A percentile compares a stretch with the other conserved stretches of the same genome.
Conservation (phyloP, 805 yeast species). For the Pichia occidentalis region DNA sequence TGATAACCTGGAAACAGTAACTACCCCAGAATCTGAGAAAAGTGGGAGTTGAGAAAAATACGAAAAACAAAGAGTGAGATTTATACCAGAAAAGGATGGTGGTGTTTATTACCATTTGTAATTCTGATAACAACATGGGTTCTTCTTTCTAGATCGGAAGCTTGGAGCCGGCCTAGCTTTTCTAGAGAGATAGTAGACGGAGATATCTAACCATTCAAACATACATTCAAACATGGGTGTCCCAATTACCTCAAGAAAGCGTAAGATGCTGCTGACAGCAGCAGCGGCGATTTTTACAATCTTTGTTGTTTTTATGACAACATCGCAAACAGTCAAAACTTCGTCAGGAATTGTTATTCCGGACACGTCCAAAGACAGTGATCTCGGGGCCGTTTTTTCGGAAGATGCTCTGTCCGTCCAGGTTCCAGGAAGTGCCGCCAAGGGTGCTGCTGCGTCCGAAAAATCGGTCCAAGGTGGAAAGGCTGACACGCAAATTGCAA, state of each 20-base stretch:
- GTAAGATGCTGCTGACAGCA: slow-evolving; percentile 36
- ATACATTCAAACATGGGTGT: slow-evolving; percentile 6
- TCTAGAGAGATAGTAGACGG: too few relatives aligned
- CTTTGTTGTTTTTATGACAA: slow-evolving; percentile 20
- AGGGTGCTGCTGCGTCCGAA: slow-evolving; percentile 4
- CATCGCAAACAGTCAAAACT: not conserved
- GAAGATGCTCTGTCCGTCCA: not conserved
- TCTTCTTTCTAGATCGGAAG: too few relatives aligned
- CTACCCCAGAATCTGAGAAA: too few relatives aligned
- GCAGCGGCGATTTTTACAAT: slow-evolving; percentile 34
- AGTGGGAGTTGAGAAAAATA: too few relatives aligned
- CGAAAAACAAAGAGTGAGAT: too few relatives aligned
- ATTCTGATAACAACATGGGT: too few relatives aligned
- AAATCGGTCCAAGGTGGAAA: not conserved
- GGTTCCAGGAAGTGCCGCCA: not conserved
- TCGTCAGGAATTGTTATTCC: not conserved
- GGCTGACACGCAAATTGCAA: slow-evolving; percentile 6
- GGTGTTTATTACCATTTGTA: too few relatives aligned
- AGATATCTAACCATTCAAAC: too few relatives aligned
- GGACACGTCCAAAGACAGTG: not conserved
- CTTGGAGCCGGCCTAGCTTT: too few relatives aligned
- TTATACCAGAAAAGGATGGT: too few relatives aligned
- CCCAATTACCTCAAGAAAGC: slow-evolving; percentile 27
- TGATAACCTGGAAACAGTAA: too few relatives aligned
- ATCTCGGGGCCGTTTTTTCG: too few relatives aligned